Conservation (phyloP, 192 early-diverging fungal genomes). For the Gigaspora rosea region DNA sequence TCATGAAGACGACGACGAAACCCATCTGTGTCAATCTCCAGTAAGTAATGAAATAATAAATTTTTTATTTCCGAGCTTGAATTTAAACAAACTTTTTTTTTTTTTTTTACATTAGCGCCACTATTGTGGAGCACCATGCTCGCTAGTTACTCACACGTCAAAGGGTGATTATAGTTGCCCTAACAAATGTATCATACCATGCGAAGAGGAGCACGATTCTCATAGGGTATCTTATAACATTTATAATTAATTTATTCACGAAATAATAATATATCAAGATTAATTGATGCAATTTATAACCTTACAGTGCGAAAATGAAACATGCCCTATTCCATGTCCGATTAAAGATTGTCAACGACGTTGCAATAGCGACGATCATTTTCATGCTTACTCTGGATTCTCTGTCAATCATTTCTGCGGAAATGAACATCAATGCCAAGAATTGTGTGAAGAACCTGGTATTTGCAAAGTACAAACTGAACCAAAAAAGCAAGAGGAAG, state of each 20-base stretch:
- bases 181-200: slow-evolving; percentile 18
- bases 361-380: slow-evolving; percentile 25
- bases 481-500: slow-evolving; percentile 17
- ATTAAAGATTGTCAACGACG: slow-evolving; percentile 1
- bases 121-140: slow-evolving; percentile 33
- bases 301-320: slow-evolving; percentile 20
- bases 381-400: slow-evolving; percentile 1
- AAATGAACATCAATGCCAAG: slow-evolving; percentile 32
- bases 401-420: slow-evolving; percentile 27
- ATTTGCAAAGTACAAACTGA: slow-evolving; percentile 28
- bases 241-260: not conserved
- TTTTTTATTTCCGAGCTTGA: not conserved
- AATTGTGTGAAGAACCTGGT: slow-evolving; percentile 24
- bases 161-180: slow-evolving; percentile 24
- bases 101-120: not conserved
- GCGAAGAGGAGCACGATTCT: not conserved
- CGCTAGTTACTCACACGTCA: slow-evolving; percentile 13
- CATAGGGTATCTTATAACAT: not conserved
- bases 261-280: not conserved
- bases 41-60: too few relatives aligned
- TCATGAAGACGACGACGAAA: not conserved
- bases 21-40: slow-evolving; percentile 24
- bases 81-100: not conserved
- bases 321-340: slow-evolving; percentile 28
- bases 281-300: not conserved